Evolutionary conservation across 805 yeast genomes (phyloP), one percentile per base, ranked within the genome.

Genomic region (Starmerella davenportii): DNA sequence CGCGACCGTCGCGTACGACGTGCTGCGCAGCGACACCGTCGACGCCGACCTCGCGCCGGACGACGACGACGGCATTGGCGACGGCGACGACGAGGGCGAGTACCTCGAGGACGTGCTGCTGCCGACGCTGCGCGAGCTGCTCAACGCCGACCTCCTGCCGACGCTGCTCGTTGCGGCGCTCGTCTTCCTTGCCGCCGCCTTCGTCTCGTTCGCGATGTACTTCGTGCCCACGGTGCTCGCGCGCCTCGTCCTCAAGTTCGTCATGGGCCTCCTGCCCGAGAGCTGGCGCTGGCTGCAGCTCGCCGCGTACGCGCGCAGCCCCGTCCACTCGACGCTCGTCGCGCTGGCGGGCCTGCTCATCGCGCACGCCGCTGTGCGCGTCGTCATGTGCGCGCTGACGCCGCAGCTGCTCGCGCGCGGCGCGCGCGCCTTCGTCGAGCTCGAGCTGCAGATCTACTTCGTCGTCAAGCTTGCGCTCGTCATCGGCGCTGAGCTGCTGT

Each of bases 401-500:
- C n/a, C n/a, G n/a, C n/a, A n/a, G n/a, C n/a, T n/a, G n/a, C n/a
- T n/a, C n/a, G n/a, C n/a, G n/a, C n/a, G n/a, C n/a, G n/a, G n/a
- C n/a, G n/a, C n/a, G n/a, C n/a, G n/a, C n/a, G n/a, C n/a, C n/a
- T n/a, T n/a, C n/a, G n/a, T n/a, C n/a, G n/a, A n/a, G n/a, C n/a
- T n/a, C n/a, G n/a, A n/a, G 25, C 25, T 23, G 25, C 25, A 7
- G 25, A 23, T 23, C 25, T 7, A 7, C 9, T 23, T 23, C 25
- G 11, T 92, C 2, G 50, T 74, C 19, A 87, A 85, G 54, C 92
- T 87, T 13, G 70, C 80, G 41, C 50, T 69, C 11, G 67, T 90
- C 20, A 78, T 85, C 51, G 68, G 75, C 4, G 68, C 81, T 35
- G 98, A 90, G 54, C 66, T 84, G 37, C 65, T 79, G n/a, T 62